phyloP scores from a whole-genome alignment of 2,329 filamentous ascomycete species.

The Dactylellina haptotyla region DNA sequence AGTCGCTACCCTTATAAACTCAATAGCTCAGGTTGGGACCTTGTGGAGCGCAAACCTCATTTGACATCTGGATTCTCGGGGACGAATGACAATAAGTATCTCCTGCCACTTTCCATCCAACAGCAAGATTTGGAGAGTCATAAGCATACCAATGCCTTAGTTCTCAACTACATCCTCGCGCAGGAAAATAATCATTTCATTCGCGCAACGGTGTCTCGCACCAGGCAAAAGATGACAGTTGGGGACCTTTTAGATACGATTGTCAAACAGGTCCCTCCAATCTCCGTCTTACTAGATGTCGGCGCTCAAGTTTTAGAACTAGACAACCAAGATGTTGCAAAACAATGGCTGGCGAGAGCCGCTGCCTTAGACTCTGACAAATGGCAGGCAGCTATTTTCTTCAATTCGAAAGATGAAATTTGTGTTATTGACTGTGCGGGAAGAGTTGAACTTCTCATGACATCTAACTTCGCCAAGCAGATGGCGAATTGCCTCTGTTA shows the following conservation, averaged over 20 bases:
- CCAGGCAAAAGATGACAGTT: constrained; percentile 54
- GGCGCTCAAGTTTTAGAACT: constrained; percentile 76
- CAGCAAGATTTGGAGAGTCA: constrained; percentile 69
- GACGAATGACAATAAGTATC: constrained; percentile 71
- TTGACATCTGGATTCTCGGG: constrained; percentile 75
- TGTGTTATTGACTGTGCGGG: constrained; percentile 67
- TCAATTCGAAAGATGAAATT: constrained; percentile 68
- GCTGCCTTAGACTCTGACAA: constrained; percentile 11
- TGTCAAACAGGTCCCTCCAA: constrained; percentile 60
- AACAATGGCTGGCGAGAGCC: constrained; percentile 65
- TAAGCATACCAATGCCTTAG: constrained; percentile 74
- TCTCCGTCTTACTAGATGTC: constrained; percentile 74
- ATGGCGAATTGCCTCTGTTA: constrained; percentile 73
- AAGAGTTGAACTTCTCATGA: constrained; percentile 65
- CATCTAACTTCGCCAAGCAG: constrained; percentile 69
- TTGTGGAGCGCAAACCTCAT: constrained; percentile 65
- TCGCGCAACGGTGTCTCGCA: constrained; percentile 15
- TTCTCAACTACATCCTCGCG: constrained; percentile 70
- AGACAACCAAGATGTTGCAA: constrained; percentile 68
- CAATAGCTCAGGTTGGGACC: constrained; percentile 74
- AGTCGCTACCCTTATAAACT: constrained; percentile 73
- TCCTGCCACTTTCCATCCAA: constrained; percentile 69
- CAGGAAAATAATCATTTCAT: constrained; percentile 64
- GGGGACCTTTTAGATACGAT: constrained; percentile 65
- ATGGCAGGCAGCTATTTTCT: constrained; percentile 67